These are phyloP conservation scores for Kluyveromyces marxianus DNA, from an alignment of 1,139 yeast genomes.

Conservation along the genomic window DNA sequence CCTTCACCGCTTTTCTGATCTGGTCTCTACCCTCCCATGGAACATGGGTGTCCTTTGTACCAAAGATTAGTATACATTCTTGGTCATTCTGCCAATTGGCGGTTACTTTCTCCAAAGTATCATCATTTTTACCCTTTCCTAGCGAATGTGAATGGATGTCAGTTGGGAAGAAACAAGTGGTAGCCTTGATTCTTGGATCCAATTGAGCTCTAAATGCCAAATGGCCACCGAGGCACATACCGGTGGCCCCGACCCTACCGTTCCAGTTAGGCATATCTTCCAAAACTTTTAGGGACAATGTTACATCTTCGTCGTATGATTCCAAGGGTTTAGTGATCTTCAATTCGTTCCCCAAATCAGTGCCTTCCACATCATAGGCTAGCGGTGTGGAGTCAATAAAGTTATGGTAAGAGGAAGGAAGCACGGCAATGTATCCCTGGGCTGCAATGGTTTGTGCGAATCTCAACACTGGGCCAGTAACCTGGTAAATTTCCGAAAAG, in stretches of 20 bases:
- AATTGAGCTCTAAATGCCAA: slow-evolving; percentile 68
- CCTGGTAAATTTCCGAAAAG: slow-evolving; percentile 77
- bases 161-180: slow-evolving; percentile 74
- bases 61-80: slow-evolving; percentile 64
- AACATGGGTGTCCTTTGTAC: slow-evolving; percentile 74
- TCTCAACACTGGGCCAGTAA: slow-evolving; percentile 64
- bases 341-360: slow-evolving; percentile 65
- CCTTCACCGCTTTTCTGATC: slow-evolving; percentile 56
- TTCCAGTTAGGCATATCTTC: slow-evolving; percentile 52
- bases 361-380: slow-evolving; percentile 65
- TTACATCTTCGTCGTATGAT: slow-evolving; percentile 72
- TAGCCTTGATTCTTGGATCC: slow-evolving; percentile 57
- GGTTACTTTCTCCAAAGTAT: slow-evolving; percentile 49
- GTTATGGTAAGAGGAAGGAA: slow-evolving; percentile 75
- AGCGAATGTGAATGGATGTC: slow-evolving; percentile 61
- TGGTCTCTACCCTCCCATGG: slow-evolving; percentile 72
- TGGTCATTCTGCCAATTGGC: slow-evolving; percentile 40
- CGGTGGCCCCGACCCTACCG: slow-evolving; percentile 74
- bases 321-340: slow-evolving; percentile 60
- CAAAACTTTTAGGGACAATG: slow-evolving; percentile 56
- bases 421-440: slow-evolving; percentile 69
- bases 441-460: slow-evolving; percentile 75
- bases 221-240: slow-evolving; percentile 86
- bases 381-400: slow-evolving; percentile 58
- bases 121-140: slow-evolving; percentile 57